Conservation (phyloP, 805 yeast genomes). For the Grigorovia jiainica region DNA sequence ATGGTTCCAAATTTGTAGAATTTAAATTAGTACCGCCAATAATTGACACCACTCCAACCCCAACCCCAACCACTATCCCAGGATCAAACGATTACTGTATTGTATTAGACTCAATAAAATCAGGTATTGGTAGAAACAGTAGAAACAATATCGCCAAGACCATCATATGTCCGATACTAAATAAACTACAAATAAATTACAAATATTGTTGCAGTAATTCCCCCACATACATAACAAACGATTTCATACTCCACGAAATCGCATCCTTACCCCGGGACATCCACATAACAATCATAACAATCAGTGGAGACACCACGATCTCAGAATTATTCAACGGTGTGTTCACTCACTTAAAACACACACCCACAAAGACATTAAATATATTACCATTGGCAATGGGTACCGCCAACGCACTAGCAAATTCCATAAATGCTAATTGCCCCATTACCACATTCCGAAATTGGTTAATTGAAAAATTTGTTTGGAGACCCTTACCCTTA, state of each 20-base stretch:
- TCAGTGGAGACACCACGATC: conserved; percentile 84
- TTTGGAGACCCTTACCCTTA: conserved; percentile 22
- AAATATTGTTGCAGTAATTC: conserved; percentile 37
- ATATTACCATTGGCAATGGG: conserved; percentile 56
- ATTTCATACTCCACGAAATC: too few species aligned
- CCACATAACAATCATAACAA: conserved; percentile 41
- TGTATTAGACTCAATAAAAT: conserved; percentile 30
- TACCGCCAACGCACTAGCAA: conserved; percentile 75
- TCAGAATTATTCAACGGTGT: conserved; percentile 61
- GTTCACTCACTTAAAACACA: conserved; percentile 1
- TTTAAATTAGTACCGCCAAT: conserved; percentile 5
- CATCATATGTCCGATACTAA: conserved; percentile 41
- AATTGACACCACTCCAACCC: neutral
- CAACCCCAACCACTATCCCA: neutral
- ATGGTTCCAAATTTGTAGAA: conserved; percentile 8
- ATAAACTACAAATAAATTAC: conserved; percentile 29
- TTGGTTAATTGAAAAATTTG: conserved; percentile 21
- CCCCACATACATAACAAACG: conserved; percentile 27
- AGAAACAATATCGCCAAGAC: conserved; percentile 32
- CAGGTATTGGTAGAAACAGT: conserved; percentile 30
- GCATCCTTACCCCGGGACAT: too few species aligned
- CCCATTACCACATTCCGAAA: conserved; percentile 30
- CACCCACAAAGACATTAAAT: conserved; percentile 6
- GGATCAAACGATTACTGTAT: too few species aligned
- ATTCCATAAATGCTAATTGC: conserved; percentile 40